Percentiles rank a stretch among this genome's conserved stretches.
phyloP scores from a whole-genome alignment of 495 filamentous ascomycete genomes.

The Xanthoparmelia taractica region DNA sequence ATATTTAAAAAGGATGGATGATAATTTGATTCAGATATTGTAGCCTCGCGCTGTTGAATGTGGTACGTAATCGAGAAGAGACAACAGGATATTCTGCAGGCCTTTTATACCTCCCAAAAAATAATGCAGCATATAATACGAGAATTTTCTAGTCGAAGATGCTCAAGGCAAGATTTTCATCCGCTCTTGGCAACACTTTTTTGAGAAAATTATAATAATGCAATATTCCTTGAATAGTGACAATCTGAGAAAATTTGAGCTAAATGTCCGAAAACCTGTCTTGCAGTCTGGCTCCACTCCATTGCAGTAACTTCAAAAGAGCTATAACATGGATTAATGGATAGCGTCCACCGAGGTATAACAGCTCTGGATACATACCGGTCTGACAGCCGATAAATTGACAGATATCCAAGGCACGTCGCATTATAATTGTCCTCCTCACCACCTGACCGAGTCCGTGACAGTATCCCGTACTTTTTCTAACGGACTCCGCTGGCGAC shows the following conservation, averaged over 20 bases:
- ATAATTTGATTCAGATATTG: neutral
- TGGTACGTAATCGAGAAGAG: neutral
- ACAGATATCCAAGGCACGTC: neutral
- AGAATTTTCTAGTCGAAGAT: neutral
- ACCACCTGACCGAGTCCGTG: constrained; percentile 3
- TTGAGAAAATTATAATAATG: neutral
- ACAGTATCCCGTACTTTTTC: constrained; percentile 4
- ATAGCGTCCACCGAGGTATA: too few relatives aligned
- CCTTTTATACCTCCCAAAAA: neutral
- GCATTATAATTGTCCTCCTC: neutral
- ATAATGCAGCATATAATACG: neutral
- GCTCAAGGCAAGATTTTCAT: neutral
- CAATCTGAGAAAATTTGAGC: neutral
- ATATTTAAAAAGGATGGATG: neutral
- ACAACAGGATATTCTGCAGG: neutral
- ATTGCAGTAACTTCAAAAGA: neutral
- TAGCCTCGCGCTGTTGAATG: neutral
- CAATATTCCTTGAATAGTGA: neutral
- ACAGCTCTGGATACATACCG: neutral
- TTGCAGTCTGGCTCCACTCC: too few relatives aligned
- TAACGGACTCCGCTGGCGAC: neutral
- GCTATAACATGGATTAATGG: too few relatives aligned
- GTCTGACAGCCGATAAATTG: neutral
- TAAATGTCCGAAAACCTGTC: neutral
- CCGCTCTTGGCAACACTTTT: neutral